These are phyloP conservation scores for Fusarium duplospermum DNA, from an alignment of 2,329 filamentous ascomycete genomes.

Conservation along the genomic window DNA sequence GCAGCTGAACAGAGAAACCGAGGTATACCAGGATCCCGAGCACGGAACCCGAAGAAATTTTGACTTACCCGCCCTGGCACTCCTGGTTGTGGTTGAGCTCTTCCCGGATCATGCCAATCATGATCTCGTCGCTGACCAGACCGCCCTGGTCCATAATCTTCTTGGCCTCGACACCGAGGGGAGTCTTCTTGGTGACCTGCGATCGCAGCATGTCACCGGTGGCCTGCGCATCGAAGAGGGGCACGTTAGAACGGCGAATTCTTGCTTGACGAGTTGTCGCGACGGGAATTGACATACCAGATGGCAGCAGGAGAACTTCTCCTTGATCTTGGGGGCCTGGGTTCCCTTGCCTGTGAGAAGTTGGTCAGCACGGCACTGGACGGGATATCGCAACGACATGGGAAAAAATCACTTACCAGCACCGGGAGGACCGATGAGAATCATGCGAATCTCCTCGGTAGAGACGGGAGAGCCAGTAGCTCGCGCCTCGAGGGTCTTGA, in stretches of 20 bases:
- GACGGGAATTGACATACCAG: slow-evolving; percentile 71
- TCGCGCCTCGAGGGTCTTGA: slow-evolving; percentile 85
- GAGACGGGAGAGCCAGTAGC: slow-evolving; percentile 67
- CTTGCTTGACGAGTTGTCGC: neutral
- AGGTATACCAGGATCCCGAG: slow-evolving; percentile 9
- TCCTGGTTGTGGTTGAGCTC: slow-evolving; percentile 94
- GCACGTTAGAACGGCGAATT: slow-evolving; percentile 22
- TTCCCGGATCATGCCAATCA: slow-evolving; percentile 99
- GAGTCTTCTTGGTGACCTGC: slow-evolving; percentile 97
- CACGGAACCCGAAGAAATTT: slow-evolving; percentile 42
- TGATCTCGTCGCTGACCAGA: slow-evolving; percentile 97
- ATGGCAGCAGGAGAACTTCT: slow-evolving; percentile 97
- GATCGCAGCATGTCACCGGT: slow-evolving; percentile 99
- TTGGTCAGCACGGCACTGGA: slow-evolving; percentile 28
- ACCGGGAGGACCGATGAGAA: slow-evolving; percentile 96
- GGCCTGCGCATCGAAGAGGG: slow-evolving; percentile 67
- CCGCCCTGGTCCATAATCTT: slow-evolving; percentile 99
- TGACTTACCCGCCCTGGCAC: slow-evolving; percentile 89
- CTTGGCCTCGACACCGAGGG: slow-evolving; percentile 95
- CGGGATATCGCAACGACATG: neutral
- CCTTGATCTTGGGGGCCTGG: slow-evolving; percentile 97
- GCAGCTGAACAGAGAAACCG: slow-evolving; percentile 15
- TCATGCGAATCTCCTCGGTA: slow-evolving; percentile 85
- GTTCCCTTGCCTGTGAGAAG: slow-evolving; percentile 88
- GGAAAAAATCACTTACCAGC: slow-evolving; percentile 75